Evolutionary conservation across 2,329 filamentous ascomycete species (phyloP).

Genomic region (Phialophora tarda): DNA sequence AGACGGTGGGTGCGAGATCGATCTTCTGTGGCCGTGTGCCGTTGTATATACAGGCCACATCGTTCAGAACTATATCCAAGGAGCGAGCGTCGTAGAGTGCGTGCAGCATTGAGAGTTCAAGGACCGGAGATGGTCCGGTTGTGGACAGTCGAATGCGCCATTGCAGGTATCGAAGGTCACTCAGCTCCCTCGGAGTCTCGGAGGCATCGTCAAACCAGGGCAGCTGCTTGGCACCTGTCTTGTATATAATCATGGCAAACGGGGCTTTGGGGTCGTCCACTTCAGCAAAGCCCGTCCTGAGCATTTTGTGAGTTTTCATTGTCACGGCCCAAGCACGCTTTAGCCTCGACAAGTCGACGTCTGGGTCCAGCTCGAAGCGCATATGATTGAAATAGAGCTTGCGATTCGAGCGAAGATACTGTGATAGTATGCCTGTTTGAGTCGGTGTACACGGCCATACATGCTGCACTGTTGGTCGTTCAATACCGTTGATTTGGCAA

Average conservation of each 20-base stretch:
- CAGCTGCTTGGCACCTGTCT: conserved; percentile 42
- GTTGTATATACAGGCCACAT: conserved; percentile 57
- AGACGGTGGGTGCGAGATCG: conserved; percentile 53
- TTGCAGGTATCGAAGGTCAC: conserved; percentile 44
- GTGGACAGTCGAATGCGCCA: conserved; percentile 66
- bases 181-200: not conserved
- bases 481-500: conserved; percentile 22
- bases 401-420: conserved; percentile 71
- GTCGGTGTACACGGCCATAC: conserved; percentile 79
- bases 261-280: conserved; percentile 64
- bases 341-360: conserved; percentile 52
- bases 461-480: conserved; percentile 54
- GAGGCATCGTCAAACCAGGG: conserved; percentile 48
- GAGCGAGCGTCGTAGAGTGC: conserved; percentile 85
- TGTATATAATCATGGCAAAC: conserved; percentile 77
- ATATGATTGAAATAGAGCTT: conserved; percentile 77
- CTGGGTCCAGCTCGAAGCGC: conserved; percentile 56
- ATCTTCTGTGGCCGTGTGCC: conserved; percentile 36
- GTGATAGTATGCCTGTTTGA: conserved; percentile 78
- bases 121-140: conserved; percentile 35
- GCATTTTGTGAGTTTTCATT: conserved; percentile 66
- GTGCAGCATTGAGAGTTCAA: conserved; percentile 71
- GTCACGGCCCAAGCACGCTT: conserved; percentile 65
- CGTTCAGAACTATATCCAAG: conserved; percentile 66
- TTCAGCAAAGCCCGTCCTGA: conserved; percentile 75